phyloP scores from a whole-genome alignment of 495 filamentous ascomycete genomes.

The Tetracladium setigerum region DNA sequence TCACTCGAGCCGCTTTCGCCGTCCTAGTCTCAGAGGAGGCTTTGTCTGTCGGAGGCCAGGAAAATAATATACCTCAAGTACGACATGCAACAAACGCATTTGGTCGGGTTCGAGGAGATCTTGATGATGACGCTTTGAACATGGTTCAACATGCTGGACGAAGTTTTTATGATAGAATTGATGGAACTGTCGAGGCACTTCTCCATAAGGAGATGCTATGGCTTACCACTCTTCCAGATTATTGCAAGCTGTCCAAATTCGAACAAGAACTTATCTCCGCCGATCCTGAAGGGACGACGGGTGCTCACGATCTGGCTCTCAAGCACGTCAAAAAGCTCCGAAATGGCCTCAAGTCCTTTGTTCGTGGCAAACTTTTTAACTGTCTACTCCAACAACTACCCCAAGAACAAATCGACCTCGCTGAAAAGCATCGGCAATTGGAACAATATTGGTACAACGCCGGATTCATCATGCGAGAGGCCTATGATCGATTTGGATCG shows the following conservation, averaged over 20 bases:
- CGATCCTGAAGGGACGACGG: too few species aligned
- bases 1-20: slow-evolving; percentile 9
- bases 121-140: background rate
- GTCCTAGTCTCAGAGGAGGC: slow-evolving; percentile 18
- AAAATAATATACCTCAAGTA: background rate
- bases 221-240: slow-evolving; percentile 28
- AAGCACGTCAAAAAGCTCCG: background rate
- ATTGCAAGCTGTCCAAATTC: slow-evolving; percentile 19
- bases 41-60: background rate
- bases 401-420: background rate
- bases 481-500: background rate
- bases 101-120: slow-evolving; percentile 3
- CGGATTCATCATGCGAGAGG: background rate
- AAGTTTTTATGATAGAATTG: slow-evolving; percentile 31
- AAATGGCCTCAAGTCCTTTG: background rate
- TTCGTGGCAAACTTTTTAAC: background rate
- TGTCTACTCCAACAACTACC: background rate
- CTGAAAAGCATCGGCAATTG: background rate
- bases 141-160: slow-evolving; percentile 43
- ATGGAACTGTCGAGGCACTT: slow-evolving; percentile 28
- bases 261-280: background rate
- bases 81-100: background rate
- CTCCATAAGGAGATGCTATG: slow-evolving; percentile 33
- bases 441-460: background rate
- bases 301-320: background rate